Conservation (phyloP, 1,139 yeast species). For the Sugiyamaella novakii region DNA sequence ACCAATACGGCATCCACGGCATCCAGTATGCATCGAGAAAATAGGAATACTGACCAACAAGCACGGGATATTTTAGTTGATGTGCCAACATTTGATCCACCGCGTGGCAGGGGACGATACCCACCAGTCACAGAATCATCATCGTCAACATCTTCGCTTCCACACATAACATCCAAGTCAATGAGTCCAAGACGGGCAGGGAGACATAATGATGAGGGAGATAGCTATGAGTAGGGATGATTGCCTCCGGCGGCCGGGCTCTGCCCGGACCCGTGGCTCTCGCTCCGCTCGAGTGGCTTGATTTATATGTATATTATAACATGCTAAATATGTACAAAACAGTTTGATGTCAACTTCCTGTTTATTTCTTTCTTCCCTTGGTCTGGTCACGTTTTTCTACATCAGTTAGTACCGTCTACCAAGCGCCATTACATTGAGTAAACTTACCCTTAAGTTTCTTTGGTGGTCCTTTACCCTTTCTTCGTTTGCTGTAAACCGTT, state of each 20-base stretch:
- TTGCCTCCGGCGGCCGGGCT: conserved; percentile 8
- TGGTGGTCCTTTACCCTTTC: conserved; percentile 36
- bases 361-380: conserved; percentile 27
- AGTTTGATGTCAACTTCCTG: background rate
- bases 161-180: conserved; percentile 23
- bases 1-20: background rate
- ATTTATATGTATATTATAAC: background rate
- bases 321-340: conserved; percentile 16
- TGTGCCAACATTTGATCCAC: background rate
- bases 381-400: conserved; percentile 21
- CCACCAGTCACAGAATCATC: conserved; percentile 5
- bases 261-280: conserved; percentile 9
- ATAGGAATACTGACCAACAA: no score
- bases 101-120: conserved; percentile 5
- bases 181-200: conserved; percentile 21
- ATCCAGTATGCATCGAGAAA: no score
- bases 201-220: background rate
- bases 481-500: conserved; percentile 19
- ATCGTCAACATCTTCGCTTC: conserved; percentile 17
- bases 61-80: conserved; percentile 8
- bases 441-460: conserved; percentile 30
- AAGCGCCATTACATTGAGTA: no score
- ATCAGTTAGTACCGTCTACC: conserved; percentile 14
- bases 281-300: conserved; percentile 1
- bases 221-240: no score